A percentile compares a stretch with the other conserved stretches of the same genome.
Evolutionary conservation across 805 yeast species (phyloP).

Genomic region (Metschnikowia bowlesiae): DNA sequence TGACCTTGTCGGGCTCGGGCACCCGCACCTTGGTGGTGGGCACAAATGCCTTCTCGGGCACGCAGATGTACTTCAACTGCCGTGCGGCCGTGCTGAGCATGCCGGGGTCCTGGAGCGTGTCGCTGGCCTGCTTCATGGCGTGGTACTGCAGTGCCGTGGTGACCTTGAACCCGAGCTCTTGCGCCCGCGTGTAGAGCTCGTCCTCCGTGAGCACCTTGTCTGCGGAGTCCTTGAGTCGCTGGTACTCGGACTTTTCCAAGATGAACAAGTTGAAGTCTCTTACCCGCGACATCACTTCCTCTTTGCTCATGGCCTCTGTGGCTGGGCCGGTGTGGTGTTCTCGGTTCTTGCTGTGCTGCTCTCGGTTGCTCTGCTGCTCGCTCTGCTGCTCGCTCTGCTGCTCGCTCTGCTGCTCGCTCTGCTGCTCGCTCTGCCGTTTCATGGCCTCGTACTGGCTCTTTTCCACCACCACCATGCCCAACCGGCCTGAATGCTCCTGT

Average conservation of each 20-base stretch:
- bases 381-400: neutral
- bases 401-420: neutral
- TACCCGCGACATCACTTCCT: conserved; percentile 13
- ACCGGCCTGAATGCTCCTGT: neutral
- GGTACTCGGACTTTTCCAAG: conserved; percentile 15
- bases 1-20: conserved; percentile 54
- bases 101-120: conserved; percentile 14
- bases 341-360: too few species aligned
- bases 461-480: conserved; percentile 9
- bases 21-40: conserved; percentile 56
- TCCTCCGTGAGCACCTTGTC: conserved; percentile 19
- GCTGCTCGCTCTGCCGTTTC: neutral
- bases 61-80: conserved; percentile 44
- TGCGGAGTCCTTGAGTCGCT: conserved; percentile 7
- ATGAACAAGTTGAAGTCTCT: conserved; percentile 14
- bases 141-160: conserved; percentile 29
- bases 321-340: too few species aligned
- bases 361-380: too few species aligned
- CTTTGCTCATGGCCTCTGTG: conserved; percentile 18
- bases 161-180: conserved; percentile 37
- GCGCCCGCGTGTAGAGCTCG: conserved; percentile 27
- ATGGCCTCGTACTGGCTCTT: conserved; percentile 4
- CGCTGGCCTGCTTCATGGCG: conserved; percentile 19
- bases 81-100: conserved; percentile 39
- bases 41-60: conserved; percentile 57